Base-by-base conservation (phyloP, 2,329 filamentous ascomycete genomes). In the Aspergillus brasiliensis region DNA sequence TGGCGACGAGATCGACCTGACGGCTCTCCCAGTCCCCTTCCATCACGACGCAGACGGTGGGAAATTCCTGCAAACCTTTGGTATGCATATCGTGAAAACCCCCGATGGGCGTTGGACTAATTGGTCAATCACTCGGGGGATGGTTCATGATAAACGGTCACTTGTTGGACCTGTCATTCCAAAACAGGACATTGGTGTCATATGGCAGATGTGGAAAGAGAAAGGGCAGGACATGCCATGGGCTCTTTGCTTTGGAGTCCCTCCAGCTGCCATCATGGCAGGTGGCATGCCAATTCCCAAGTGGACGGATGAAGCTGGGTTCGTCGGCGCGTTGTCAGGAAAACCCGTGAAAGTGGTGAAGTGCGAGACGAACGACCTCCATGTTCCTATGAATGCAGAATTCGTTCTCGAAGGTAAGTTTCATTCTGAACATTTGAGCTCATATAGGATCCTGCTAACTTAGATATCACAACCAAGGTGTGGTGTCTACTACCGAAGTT, bases 21-120 rank as follows among this genome's bases (percentile, higher is more conserved):
- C 67, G 0, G 66, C 64, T 15, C 68, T 83, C 0, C 80, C 81
- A 0, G 73, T 71, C 0, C 81, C 81, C 0, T 53, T 75, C 10
- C 67, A 83, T 0, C 79, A 83, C 66, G 57, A 78, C 60, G 64
- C 68, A 0, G 81, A 84, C 56, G 81, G 82, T 0, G 82, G 82
- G 0, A 80, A 79, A 54, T 84, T 83, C 57, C 67, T 84, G 19
- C 80, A 83, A 58, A 84, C 81, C 0, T 81, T 78, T 56, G 82
- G 82, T 2, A 80, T 84, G 69, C 76, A 83, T 51, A 67, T 83
- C 8, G 63, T 83, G 0, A 77, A 79, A 61, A 73, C 77, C 0
- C 80, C 82, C 0, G 78, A 81, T 60, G 74, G 73, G 1, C 70
- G 67, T 8, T 84, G 82, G 82, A 81, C 78, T 7, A 75, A 75